phyloP scores from a whole-genome alignment of 83 land plant genomes.

The Picea abies region DNA sequence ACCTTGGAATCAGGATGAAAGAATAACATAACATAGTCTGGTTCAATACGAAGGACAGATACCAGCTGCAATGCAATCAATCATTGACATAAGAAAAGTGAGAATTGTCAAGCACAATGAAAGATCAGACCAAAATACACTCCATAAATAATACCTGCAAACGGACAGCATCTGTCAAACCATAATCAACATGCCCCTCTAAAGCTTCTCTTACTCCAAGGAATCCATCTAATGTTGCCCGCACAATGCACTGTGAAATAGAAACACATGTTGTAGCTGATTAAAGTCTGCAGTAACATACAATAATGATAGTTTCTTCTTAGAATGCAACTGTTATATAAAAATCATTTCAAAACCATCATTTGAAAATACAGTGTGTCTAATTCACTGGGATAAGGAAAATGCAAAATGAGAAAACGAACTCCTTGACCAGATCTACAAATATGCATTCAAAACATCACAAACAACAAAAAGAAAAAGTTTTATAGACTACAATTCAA shows the following conservation, averaged over 20 bases:
- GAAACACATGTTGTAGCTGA: background rate
- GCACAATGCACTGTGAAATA: slow-evolving; percentile 53
- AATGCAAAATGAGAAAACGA: background rate
- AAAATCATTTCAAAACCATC: background rate
- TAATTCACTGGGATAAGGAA: background rate
- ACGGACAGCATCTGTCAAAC: slow-evolving; percentile 49
- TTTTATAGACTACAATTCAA: background rate
- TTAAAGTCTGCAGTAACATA: no score
- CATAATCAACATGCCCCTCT: slow-evolving; percentile 18
- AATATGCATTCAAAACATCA: no score
- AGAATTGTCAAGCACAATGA: background rate
- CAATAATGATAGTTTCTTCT: background rate
- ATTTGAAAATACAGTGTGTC: background rate
- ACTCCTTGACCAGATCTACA: background rate
- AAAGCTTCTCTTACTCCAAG: slow-evolving; percentile 13
- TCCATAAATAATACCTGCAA: slow-evolving; percentile 45
- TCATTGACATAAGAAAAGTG: slow-evolving; percentile 4
- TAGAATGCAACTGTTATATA: background rate
- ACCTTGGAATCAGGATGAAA: slow-evolving; percentile 68
- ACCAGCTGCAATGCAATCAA: slow-evolving; percentile 51
- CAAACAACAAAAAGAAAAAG: background rate
- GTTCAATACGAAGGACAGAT: slow-evolving; percentile 58
- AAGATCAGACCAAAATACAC: background rate
- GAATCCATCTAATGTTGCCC: slow-evolving; percentile 43
- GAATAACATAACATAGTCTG: slow-evolving; percentile 46